Conservation (phyloP, 768 basidiomycete species). For the Suillus bovinus region DNA sequence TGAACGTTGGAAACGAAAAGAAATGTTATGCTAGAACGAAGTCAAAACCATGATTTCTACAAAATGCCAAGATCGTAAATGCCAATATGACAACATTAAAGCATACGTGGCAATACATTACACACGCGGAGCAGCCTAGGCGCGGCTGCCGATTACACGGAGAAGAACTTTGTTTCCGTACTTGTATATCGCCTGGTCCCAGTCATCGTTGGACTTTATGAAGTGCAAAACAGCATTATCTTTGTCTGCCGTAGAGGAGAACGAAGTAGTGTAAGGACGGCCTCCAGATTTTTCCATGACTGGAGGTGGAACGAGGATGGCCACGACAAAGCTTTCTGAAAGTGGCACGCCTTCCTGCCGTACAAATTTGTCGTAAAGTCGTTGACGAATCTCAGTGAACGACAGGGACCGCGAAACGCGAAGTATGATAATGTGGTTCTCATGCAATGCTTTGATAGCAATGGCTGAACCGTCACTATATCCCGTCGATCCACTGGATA, state of each 20-base stretch:
- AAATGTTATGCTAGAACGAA: not conserved
- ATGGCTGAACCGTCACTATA: constrained; percentile 33
- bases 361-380: constrained; percentile 68
- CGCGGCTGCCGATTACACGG: constrained; percentile 43
- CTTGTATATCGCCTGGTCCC: constrained; percentile 50
- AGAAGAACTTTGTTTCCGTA: constrained; percentile 56
- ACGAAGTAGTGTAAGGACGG: constrained; percentile 34
- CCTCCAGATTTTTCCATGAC: constrained; percentile 14
- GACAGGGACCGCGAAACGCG: constrained; percentile 48
- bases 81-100: constrained; percentile 7
- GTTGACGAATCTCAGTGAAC: constrained; percentile 55
- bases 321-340: constrained; percentile 54
- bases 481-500: constrained; percentile 40
- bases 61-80: constrained; percentile 7
- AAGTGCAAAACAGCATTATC: constrained; percentile 38
- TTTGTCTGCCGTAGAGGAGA: constrained; percentile 33
- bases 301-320: constrained; percentile 44
- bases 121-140: constrained; percentile 12
- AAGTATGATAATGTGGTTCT: constrained; percentile 62
- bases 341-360: constrained; percentile 58
- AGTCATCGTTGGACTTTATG: constrained; percentile 58
- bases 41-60: constrained; percentile 10
- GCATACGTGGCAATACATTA: constrained; percentile 9
- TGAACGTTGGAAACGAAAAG: not conserved
- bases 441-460: constrained; percentile 65